Base-by-base conservation (phyloP, 2,329 filamentous ascomycete genomes). In the Xylariales sp. region DNA sequence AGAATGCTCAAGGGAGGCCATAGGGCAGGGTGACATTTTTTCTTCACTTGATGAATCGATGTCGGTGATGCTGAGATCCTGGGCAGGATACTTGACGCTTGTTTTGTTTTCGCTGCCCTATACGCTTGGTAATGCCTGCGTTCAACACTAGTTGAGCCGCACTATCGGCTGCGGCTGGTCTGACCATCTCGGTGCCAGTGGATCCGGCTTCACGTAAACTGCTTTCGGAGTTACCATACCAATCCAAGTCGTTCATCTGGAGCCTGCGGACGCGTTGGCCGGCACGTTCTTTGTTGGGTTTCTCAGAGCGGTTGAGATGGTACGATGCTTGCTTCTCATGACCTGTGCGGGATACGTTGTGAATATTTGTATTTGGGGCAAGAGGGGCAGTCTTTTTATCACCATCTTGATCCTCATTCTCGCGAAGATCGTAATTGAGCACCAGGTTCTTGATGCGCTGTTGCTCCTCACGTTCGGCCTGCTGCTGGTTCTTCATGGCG, bases 371-470 rank as follows among this genome's bases (percentile, higher is more conserved):
- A 57, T 65, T 73, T 60, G 51, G 61, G 49, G 52, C 53, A 44
- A 65, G 66, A 57, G 70, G 62, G 56, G 52, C 49, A 51, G 60
- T 53, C 59, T 56, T 50, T 52, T 63, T 57, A 69, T 79, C 76
- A 94, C 88, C 83, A 69, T 93, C 86, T 54, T 73, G 66, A 47
- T 89, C 83, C 56, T 94, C 87, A 50, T 71, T 83, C 54, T 94
- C 89, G 36, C 88, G 82, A 57, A 95, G 79, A 65, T 98, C 93
- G 57, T 96, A 95, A 63, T 96, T 97, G 51, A 98, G 72, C 38
- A 98, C 93, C 31, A 98, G 74, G 55, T 88, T 95, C 70, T 98
- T 98, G 78, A 98, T 98, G 45, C 93, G 86, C 61, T 96, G 89
- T 61, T 98, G 91, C 61, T 98, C 94, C 57, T 95, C 93, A 37